Evolutionary conservation across 202 grass and related monocot genomes (phyloP).

Genomic region (Panicum hallii): DNA sequence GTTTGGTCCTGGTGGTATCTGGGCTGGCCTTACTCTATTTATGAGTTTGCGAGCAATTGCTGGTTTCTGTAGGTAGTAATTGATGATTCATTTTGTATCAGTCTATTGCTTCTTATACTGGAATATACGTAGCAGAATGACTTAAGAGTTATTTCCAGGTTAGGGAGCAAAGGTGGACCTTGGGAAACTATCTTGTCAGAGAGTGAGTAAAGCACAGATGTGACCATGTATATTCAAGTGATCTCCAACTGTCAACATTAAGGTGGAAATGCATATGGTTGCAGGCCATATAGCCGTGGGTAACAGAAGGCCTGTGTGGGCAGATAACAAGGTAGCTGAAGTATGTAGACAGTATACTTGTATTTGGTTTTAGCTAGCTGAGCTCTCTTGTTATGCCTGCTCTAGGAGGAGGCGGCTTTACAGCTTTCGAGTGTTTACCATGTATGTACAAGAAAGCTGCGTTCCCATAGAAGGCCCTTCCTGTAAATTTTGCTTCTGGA

Average conservation of each 20-base stretch:
- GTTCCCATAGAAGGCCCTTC: background rate
- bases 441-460: background rate
- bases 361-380: background rate
- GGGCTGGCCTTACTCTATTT: constrained; percentile 80
- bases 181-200: constrained; percentile 72
- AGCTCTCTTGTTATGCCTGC: background rate
- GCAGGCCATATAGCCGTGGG: background rate
- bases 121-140: background rate
- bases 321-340: background rate
- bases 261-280: background rate
- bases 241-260: background rate
- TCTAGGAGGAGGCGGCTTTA: background rate
- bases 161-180: constrained; percentile 75
- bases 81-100: background rate
- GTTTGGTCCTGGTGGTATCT: constrained; percentile 81
- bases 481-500: background rate
- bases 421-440: background rate
- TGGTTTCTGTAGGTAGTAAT: constrained; percentile 77
- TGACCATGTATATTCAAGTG: background rate
- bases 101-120: background rate
- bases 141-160: constrained; percentile 43
- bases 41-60: constrained; percentile 77
- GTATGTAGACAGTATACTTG: too few species aligned
- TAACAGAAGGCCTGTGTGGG: background rate
- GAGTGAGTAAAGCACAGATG: constrained; percentile 22